Conservation (phyloP, 805 yeast genomes). For the Wickerhamiella musiphila region DNA sequence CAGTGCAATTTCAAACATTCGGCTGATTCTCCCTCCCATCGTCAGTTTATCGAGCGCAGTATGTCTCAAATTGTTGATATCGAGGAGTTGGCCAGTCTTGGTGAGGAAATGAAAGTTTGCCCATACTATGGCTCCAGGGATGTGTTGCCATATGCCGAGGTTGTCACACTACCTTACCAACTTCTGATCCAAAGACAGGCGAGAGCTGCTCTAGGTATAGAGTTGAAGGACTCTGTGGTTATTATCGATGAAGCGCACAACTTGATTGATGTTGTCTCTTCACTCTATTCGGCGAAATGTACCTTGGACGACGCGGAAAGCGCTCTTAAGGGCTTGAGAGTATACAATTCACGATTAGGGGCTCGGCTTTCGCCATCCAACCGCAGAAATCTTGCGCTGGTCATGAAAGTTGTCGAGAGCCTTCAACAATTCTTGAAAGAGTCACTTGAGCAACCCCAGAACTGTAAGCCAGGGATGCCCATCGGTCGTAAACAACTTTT, state of each 20-base stretch:
- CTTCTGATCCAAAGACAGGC: slow-evolving; percentile 44
- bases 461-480: slow-evolving; percentile 46
- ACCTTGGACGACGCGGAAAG: slow-evolving; percentile 30
- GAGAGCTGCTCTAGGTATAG: slow-evolving; percentile 40
- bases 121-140: slow-evolving; percentile 67
- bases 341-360: slow-evolving; percentile 44
- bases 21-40: slow-evolving; percentile 18
- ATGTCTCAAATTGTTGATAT: slow-evolving; percentile 51
- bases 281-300: slow-evolving; percentile 48
- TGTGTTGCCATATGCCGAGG: slow-evolving; percentile 43
- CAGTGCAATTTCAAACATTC: slow-evolving; percentile 27
- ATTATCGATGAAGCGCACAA: slow-evolving; percentile 91
- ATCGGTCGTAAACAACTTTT: slow-evolving; percentile 38
- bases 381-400: slow-evolving; percentile 47
- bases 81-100: slow-evolving; percentile 55
- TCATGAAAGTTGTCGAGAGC: slow-evolving; percentile 37
- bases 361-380: slow-evolving; percentile 52
- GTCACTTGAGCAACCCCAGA: too few species aligned
- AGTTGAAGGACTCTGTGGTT: slow-evolving; percentile 46
- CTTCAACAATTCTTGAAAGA: slow-evolving; percentile 33
- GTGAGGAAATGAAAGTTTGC: slow-evolving; percentile 40
- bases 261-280: slow-evolving; percentile 54
- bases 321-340: slow-evolving; percentile 32
- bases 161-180: slow-evolving; percentile 76
- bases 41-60: slow-evolving; percentile 36